phyloP scores from a whole-genome alignment of 495 filamentous ascomycete genomes.

The Schizothecium vesticola region DNA sequence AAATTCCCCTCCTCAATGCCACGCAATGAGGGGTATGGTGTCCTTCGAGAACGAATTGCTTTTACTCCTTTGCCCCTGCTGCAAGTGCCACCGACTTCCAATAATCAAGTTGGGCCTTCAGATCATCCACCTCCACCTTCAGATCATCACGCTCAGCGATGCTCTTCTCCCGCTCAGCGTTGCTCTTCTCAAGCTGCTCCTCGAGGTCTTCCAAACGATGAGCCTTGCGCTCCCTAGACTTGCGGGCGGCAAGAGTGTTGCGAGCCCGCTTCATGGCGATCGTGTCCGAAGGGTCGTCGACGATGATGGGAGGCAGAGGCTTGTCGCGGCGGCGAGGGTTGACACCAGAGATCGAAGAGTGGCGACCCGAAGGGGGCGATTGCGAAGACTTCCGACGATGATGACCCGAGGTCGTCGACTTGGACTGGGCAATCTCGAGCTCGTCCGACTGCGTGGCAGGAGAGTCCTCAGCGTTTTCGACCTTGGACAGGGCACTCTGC shows the following conservation, averaged over 20 bases:
- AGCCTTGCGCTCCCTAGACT: conserved; percentile 81
- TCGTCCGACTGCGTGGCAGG: conserved; percentile 41
- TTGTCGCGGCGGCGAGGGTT: conserved; percentile 65
- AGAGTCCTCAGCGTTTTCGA: conserved; percentile 33
- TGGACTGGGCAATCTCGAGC: conserved; percentile 25
- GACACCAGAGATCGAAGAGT: conserved; percentile 67
- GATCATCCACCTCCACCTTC: neutral
- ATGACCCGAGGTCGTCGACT: conserved; percentile 25
- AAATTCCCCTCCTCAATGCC: conserved; percentile 29
- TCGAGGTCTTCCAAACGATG: conserved; percentile 61
- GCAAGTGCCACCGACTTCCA: conserved; percentile 53
- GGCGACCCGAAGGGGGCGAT: conserved; percentile 48
- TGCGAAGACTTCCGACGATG: conserved; percentile 41
- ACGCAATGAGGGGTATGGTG: conserved; percentile 28
- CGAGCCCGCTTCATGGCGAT: conserved; percentile 86
- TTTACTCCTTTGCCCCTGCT: conserved; percentile 33
- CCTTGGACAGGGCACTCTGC: conserved; percentile 8
- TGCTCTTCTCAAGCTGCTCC: conserved; percentile 39
- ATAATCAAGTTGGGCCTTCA: conserved; percentile 45
- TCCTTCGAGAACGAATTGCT: conserved; percentile 27
- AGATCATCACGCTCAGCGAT: conserved; percentile 38
- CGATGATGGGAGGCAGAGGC: conserved; percentile 71
- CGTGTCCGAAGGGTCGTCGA: conserved; percentile 65
- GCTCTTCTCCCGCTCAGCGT: neutral
- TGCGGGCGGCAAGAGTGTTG: conserved; percentile 92